Conservation (phyloP, 2,329 filamentous ascomycete genomes). For the Nannizzia gypsea region DNA sequence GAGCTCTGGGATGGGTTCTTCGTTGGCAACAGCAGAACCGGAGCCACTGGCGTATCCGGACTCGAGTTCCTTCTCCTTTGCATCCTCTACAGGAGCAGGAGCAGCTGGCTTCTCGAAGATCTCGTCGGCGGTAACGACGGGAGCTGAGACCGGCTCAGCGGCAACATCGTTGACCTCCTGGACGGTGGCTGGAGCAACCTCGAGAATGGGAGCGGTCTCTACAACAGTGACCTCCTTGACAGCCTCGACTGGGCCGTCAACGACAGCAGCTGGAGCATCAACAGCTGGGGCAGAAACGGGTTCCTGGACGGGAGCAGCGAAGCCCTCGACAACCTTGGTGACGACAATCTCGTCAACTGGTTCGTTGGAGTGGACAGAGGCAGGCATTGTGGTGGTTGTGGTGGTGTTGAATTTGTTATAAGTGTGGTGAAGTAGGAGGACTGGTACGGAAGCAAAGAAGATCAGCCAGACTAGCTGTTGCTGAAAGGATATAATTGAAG, state of each 20-base stretch:
- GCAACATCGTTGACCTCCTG: background rate
- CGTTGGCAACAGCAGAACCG: constrained; percentile 52
- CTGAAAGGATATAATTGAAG: constrained; percentile 3
- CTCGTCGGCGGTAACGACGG: background rate
- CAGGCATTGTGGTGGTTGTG: constrained; percentile 19
- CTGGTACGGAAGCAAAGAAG: constrained; percentile 2
- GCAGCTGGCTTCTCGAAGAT: constrained; percentile 2
- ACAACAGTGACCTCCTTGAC: background rate
- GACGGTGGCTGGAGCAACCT: background rate
- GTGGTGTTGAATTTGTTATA: background rate
- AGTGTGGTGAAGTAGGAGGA: background rate
- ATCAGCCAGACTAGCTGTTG: constrained; percentile 4
- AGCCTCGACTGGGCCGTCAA: background rate
- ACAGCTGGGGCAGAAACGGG: background rate
- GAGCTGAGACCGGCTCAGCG: constrained; percentile 2
- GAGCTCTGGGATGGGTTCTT: constrained; percentile 57
- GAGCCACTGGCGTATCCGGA: constrained; percentile 65
- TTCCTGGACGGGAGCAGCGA: background rate
- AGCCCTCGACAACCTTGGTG: constrained; percentile 1
- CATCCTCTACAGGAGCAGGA: background rate
- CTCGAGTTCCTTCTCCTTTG: constrained; percentile 42
- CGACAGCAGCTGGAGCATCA: background rate
- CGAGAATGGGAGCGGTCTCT: background rate
- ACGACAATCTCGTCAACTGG: constrained; percentile 19
- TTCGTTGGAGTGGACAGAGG: constrained; percentile 28